phyloP scores from a whole-genome alignment of 106 monocot genomes.

The Gastrodia elata region DNA sequence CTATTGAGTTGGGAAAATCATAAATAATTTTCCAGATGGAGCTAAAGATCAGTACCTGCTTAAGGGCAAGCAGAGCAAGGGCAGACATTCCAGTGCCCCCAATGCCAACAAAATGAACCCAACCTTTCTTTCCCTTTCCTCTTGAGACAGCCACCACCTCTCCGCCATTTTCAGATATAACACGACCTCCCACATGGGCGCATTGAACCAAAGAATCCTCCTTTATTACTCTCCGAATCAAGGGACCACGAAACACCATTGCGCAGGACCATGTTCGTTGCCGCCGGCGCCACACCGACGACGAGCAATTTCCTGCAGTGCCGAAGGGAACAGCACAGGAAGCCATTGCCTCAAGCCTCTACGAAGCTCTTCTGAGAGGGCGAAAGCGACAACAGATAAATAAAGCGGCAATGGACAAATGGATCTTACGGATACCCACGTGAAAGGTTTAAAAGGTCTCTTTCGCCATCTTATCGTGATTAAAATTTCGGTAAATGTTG shows the following conservation, averaged over 20 bases:
- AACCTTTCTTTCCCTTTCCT: constrained; percentile 11
- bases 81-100: constrained; percentile 40
- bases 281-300: neutral
- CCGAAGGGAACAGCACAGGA: constrained; percentile 1
- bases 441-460: neutral
- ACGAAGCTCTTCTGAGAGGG: neutral
- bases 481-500: neutral
- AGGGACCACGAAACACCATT: too few species aligned
- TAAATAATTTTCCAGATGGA: neutral
- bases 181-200: neutral
- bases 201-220: neutral
- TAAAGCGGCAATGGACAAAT: neutral
- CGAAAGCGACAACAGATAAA: neutral
- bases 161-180: neutral
- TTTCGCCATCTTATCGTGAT: neutral
- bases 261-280: neutral
- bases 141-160: neutral
- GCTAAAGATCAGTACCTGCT: constrained; percentile 20
- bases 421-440: neutral
- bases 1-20: neutral
- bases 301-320: neutral
- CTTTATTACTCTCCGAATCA: neutral
- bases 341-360: neutral
- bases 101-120: constrained; percentile 49
- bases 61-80: constrained; percentile 42